These are phyloP conservation scores for Leccinum obscurum DNA, from an alignment of 768 basidiomycete species.

Conservation along the genomic window DNA sequence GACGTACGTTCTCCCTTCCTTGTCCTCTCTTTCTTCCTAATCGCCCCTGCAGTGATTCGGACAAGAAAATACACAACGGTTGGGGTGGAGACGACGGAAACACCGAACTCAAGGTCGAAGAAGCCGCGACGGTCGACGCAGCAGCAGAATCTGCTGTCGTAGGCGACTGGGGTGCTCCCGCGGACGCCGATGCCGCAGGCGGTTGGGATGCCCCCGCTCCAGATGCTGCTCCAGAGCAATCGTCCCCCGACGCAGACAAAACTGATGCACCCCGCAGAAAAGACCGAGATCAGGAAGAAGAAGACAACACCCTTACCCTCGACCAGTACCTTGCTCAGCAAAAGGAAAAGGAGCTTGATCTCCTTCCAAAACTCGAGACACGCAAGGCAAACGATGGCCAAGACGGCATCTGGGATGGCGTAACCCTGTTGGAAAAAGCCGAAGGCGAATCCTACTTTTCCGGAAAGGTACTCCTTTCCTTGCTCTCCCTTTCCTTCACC, in stretches of 20 bases:
- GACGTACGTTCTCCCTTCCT: constrained; percentile 48
- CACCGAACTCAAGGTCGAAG: constrained; percentile 79
- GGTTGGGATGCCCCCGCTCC: constrained; percentile 40
- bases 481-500: not conserved
- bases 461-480: constrained; percentile 69
- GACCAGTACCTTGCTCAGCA: constrained; percentile 90
- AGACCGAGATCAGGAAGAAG: constrained; percentile 74
- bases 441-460: constrained; percentile 79
- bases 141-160: constrained; percentile 43
- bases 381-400: constrained; percentile 82
- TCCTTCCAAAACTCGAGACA: constrained; percentile 76
- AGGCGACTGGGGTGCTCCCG: constrained; percentile 39
- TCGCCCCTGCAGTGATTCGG: constrained; percentile 67
- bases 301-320: constrained; percentile 91
- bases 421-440: constrained; percentile 60
- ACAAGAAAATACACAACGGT: constrained; percentile 91
- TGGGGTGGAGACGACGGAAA: constrained; percentile 94
- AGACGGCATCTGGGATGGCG: constrained; percentile 69
- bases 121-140: constrained; percentile 72
- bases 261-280: constrained; percentile 41
- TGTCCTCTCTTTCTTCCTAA: constrained; percentile 9
- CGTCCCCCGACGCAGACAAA: constrained; percentile 36
- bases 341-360: constrained; percentile 55
- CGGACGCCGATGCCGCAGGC: constrained; percentile 31
- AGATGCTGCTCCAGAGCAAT: constrained; percentile 30